These are phyloP conservation scores for Rhizophagus clarus DNA, from an alignment of 192 early-diverging fungal species.

Conservation along the genomic window DNA sequence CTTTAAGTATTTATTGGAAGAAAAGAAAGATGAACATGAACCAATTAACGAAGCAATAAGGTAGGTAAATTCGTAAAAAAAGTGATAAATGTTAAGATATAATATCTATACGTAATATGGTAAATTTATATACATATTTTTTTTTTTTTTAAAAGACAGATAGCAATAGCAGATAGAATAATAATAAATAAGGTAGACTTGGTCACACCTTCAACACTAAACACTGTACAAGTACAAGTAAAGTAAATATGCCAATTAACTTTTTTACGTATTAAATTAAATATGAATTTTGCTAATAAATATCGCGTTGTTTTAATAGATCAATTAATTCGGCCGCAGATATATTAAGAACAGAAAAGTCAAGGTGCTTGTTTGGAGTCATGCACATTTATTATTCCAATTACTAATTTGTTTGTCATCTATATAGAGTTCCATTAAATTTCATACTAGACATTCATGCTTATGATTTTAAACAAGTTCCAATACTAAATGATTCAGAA, in stretches of 20 bases:
- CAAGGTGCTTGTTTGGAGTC: constrained; percentile 6
- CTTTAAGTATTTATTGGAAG: constrained; percentile 21
- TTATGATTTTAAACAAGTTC: constrained; percentile 45
- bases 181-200: constrained; percentile 88
- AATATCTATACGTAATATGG: neutral
- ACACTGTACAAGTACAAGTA: constrained; percentile 45
- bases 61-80: constrained; percentile 55
- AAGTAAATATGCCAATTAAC: constrained; percentile 38
- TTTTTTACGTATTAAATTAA: neutral
- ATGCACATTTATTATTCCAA: neutral
- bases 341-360: constrained; percentile 21
- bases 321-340: constrained; percentile 44
- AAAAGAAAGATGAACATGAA: constrained; percentile 62
- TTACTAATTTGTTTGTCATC: neutral
- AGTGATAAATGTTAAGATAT: neutral
- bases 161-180: constrained; percentile 88
- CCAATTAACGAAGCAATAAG: constrained; percentile 75
- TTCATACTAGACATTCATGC: constrained; percentile 60
- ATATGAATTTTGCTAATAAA: constrained; percentile 5
- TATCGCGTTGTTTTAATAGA: neutral
- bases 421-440: constrained; percentile 43
- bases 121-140: neutral
- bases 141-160: constrained; percentile 51
- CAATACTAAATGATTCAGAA: neutral
- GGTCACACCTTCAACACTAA: constrained; percentile 47